A percentile compares a stretch with the other conserved stretches of the same genome.
These are phyloP conservation scores for Vigna angularis DNA, from an alignment of 306 rosid genomes.

Conservation along the genomic window DNA sequence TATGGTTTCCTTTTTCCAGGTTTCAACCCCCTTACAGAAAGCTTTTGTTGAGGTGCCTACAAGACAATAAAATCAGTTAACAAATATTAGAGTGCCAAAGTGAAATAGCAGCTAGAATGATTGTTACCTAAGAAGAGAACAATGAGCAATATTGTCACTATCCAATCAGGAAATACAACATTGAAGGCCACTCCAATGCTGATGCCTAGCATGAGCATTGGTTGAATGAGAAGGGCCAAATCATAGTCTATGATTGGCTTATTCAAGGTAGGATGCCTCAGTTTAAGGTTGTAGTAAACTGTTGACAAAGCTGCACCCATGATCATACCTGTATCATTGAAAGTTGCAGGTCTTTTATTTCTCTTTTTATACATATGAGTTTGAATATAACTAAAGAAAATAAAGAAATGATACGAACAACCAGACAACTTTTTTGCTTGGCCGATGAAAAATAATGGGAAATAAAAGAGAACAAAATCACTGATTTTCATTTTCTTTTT, in stretches of 20 bases:
- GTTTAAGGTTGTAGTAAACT: constrained; percentile 81
- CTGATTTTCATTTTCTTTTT: too few species aligned
- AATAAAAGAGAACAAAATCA: not conserved
- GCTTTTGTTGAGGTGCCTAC: constrained; percentile 87
- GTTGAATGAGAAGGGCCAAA: constrained; percentile 86
- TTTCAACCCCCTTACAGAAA: constrained; percentile 80
- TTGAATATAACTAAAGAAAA: not conserved
- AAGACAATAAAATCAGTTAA: constrained; percentile 32
- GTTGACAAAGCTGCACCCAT: constrained; percentile 91
- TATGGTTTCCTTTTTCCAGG: constrained; percentile 94
- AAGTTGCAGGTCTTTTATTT: too few species aligned
- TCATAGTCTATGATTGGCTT: constrained; percentile 92
- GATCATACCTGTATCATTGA: constrained; percentile 73
- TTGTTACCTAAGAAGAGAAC: constrained; percentile 74
- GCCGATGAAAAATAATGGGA: not conserved
- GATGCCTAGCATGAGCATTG: constrained; percentile 96
- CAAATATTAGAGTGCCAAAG: constrained; percentile 1
- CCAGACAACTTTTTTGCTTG: not conserved
- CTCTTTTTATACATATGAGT: not conserved
- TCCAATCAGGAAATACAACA: constrained; percentile 90
- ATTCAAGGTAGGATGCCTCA: constrained; percentile 76
- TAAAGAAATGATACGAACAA: not conserved
- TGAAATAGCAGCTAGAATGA: not conserved
- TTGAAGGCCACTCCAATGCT: constrained; percentile 92
- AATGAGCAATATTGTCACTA: constrained; percentile 90